These are phyloP conservation scores for Discostella stelligera DNA, from an alignment of 352 stramenopile genomes.

Conservation along the genomic window DNA sequence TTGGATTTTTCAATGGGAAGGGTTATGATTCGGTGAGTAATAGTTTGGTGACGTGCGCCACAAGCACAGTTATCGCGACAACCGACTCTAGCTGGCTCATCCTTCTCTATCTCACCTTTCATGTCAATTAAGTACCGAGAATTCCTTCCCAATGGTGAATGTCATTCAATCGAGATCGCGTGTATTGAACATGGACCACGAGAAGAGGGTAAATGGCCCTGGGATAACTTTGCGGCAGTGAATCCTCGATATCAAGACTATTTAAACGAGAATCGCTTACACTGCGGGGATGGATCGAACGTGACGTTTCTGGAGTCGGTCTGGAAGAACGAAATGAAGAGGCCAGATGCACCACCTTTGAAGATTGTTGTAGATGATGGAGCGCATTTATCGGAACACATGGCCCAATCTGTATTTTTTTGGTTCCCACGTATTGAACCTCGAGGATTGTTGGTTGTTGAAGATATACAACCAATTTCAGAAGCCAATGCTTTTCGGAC, in stretches of 20 bases:
- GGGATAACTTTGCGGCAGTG: constrained; percentile 48
- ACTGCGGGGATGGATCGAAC: constrained; percentile 41
- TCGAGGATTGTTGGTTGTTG: constrained; percentile 58
- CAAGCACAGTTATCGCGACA: not conserved
- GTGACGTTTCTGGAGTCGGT: constrained; percentile 39
- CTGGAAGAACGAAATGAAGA: constrained; percentile 51
- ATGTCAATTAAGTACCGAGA: constrained; percentile 29
- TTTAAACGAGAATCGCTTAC: constrained; percentile 37
- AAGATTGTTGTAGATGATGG: constrained; percentile 68
- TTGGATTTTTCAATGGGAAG: constrained; percentile 54
- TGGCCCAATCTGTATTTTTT: constrained; percentile 56
- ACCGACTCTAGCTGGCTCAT: not conserved
- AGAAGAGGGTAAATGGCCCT: constrained; percentile 54
- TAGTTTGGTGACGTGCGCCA: not conserved
- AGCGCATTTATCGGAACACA: constrained; percentile 51
- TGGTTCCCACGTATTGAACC: constrained; percentile 64
- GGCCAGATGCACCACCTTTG: constrained; percentile 50
- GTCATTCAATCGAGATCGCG: constrained; percentile 56
- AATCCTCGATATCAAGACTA: constrained; percentile 43
- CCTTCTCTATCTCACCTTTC: constrained; percentile 16
- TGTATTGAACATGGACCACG: constrained; percentile 50
- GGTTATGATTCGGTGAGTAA: constrained; percentile 29
- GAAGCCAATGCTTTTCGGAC: constrained; percentile 48
- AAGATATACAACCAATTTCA: constrained; percentile 59
- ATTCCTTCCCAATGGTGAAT: constrained; percentile 51